These are phyloP conservation scores for Botryobasidium botryosum DNA, from an alignment of 768 basidiomycete species.

Conservation along the genomic window DNA sequence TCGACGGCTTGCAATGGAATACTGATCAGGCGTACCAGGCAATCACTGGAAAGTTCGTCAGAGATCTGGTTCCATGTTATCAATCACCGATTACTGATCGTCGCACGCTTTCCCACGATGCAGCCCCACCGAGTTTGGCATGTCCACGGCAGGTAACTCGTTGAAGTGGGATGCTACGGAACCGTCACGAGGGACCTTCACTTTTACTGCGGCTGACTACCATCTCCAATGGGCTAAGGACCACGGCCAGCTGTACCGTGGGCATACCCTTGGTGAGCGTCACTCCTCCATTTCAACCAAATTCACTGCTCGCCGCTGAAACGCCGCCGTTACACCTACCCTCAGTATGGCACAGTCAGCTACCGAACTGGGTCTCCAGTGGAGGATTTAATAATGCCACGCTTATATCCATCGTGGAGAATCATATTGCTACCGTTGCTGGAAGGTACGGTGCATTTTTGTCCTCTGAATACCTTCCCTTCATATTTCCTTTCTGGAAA, in stretches of 20 bases:
- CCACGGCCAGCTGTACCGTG: slow-evolving; percentile 1
- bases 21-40: slow-evolving; percentile 3
- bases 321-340: no score
- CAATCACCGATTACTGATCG: not conserved
- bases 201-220: slow-evolving; percentile 3
- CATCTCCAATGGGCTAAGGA: slow-evolving; percentile 3
- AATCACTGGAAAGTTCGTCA: slow-evolving; percentile 1
- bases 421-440: slow-evolving; percentile 34
- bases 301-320: not conserved
- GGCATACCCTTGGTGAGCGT: slow-evolving; percentile 1
- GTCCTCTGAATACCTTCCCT: slow-evolving; percentile 21
- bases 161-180: slow-evolving; percentile 2
- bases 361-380: slow-evolving; percentile 6
- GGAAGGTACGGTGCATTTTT: slow-evolving; percentile 39
- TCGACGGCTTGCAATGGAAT: slow-evolving; percentile 3
- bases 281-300: not conserved
- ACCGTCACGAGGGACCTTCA: slow-evolving; percentile 1
- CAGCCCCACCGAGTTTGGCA: slow-evolving; percentile 7
- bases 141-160: slow-evolving; percentile 2
- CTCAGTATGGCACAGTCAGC: slow-evolving; percentile 34
- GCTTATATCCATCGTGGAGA: slow-evolving; percentile 24
- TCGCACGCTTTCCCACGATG: not conserved
- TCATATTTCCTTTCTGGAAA: not conserved
- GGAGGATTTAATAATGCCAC: slow-evolving; percentile 9
- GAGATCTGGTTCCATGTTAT: not conserved